Conservation (phyloP, 2,329 filamentous ascomycete species). For the Huntiella decipiens region DNA sequence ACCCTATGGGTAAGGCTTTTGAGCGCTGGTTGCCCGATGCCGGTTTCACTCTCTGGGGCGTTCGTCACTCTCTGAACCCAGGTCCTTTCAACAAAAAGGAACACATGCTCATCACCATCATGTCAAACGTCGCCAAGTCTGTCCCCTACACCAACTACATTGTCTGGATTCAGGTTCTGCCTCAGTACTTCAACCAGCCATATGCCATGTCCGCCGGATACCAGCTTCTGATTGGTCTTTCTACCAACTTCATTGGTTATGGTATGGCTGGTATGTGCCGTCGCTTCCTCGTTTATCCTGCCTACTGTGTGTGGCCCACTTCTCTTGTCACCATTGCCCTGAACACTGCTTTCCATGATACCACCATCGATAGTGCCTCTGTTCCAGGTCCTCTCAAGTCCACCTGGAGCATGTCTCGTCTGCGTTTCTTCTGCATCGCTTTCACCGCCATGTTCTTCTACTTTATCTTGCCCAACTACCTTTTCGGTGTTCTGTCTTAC, state of each 20-base stretch:
- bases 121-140: slow-evolving; percentile 32
- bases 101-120: slow-evolving; percentile 36
- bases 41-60: slow-evolving; percentile 22
- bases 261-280: slow-evolving; percentile 32
- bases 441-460: slow-evolving; percentile 31
- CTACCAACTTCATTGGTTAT: slow-evolving; percentile 36
- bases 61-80: slow-evolving; percentile 23
- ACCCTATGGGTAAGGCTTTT: slow-evolving; percentile 27
- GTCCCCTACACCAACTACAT: slow-evolving; percentile 31
- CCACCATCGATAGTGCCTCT: slow-evolving; percentile 16
- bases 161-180: slow-evolving; percentile 29
- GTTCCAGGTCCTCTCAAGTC: slow-evolving; percentile 20
- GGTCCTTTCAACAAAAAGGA: slow-evolving; percentile 36
- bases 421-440: slow-evolving; percentile 26
- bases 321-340: slow-evolving; percentile 31
- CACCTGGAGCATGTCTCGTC: slow-evolving; percentile 24
- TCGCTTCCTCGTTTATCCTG: slow-evolving; percentile 32
- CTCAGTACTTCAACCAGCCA: slow-evolving; percentile 30
- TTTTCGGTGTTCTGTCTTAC: slow-evolving; percentile 27
- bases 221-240: slow-evolving; percentile 29
- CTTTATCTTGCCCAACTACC: slow-evolving; percentile 34
- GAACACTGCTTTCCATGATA: slow-evolving; percentile 28
- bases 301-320: slow-evolving; percentile 34
- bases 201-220: slow-evolving; percentile 30
- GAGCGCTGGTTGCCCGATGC: slow-evolving; percentile 26